Evolutionary conservation across 2,329 filamentous ascomycete species (phyloP), one percentile per base, ranked within the genome.

Genomic region (Tolypocladium ovalisporum): DNA sequence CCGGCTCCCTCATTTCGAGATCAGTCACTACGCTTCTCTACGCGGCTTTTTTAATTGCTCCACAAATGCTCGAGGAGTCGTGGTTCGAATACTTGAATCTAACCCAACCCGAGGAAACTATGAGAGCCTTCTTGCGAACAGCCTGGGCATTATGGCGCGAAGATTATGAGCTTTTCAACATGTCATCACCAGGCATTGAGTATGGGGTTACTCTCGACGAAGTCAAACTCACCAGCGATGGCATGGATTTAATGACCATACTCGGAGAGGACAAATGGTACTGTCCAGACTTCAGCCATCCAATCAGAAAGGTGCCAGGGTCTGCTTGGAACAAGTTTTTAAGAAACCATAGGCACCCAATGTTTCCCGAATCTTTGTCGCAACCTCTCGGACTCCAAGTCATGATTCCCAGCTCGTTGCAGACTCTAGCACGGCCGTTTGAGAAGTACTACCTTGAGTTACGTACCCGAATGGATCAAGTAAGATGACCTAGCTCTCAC

Each of bases 261-360:
- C 52, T 62, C 13, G 60, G 56, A 15, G 32, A 54, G 13, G 42
- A 57, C 2, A 24, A 37, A 8, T 66, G 60, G 61, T 56, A 54
- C 22, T 35, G 55, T 17, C 56, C 59, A 3, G 61, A 62, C 12
- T 47, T 56, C 54, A 65, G 62, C 59, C 62, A 66, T 32, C 64
- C 64, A 22, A 61, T 61, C 47, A 53, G 57, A 29, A 59, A 54
- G 15, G 54, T 62, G 1, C 63, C 63, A 12, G 64, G 64, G 5
- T 64, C 63, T 12, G 56, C 60, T 22, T 66, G 64, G 64, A 65
- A 65, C 56, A 64, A 62, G 35, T 65, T 60, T 51, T 59, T 66
- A 47, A 62, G 52, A 35, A 66, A 66, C 49, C 52, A 40, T 22
- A 36, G 17, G 53, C 59, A 54, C 37, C 55, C 37, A 39, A 55